Percentiles rank a stretch among this genome's conserved stretches.
Conservation (phyloP, 805 yeast species). For the Tetrapisispora arboricola region DNA sequence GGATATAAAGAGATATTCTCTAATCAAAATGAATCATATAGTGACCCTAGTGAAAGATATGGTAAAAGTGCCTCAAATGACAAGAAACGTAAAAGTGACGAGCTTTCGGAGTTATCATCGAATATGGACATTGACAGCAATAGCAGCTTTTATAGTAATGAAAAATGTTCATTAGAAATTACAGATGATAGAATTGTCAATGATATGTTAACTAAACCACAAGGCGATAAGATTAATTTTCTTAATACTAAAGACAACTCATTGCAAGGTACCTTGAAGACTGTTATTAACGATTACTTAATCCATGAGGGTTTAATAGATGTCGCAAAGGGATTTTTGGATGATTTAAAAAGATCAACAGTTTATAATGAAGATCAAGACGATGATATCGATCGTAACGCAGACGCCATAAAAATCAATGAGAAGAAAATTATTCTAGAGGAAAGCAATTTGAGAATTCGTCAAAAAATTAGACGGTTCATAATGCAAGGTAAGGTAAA, state of each 20-base stretch:
- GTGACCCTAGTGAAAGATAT: slow-evolving; percentile 7
- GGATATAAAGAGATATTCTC: slow-evolving; percentile 25
- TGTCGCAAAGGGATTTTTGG: slow-evolving; percentile 40
- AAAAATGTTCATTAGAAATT: slow-evolving; percentile 1
- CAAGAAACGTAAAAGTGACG: neutral
- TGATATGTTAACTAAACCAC: slow-evolving; percentile 15
- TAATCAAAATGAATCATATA: slow-evolving; percentile 1
- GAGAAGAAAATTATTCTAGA: slow-evolving; percentile 26
- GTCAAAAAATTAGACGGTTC: slow-evolving; percentile 37
- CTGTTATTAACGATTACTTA: slow-evolving; percentile 35
- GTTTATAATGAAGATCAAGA: slow-evolving; percentile 5
- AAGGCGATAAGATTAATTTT: slow-evolving; percentile 13
- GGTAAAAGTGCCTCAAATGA: slow-evolving; percentile 9
- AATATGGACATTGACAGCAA: neutral
- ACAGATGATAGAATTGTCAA: slow-evolving; percentile 15
- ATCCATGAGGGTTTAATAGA: slow-evolving; percentile 50
- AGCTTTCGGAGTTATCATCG: neutral
- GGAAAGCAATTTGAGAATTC: slow-evolving; percentile 30
- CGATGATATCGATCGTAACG: slow-evolving; percentile 10
- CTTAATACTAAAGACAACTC: slow-evolving; percentile 21
- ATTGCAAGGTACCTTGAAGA: slow-evolving; percentile 20
- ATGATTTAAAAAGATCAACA: slow-evolving; percentile 33
- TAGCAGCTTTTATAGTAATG: neutral
- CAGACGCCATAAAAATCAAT: slow-evolving; percentile 18
- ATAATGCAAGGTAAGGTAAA: slow-evolving; percentile 39